These are phyloP conservation scores for Spathaspora hagerdaliae DNA, from an alignment of 805 yeast genomes.

Conservation along the genomic window DNA sequence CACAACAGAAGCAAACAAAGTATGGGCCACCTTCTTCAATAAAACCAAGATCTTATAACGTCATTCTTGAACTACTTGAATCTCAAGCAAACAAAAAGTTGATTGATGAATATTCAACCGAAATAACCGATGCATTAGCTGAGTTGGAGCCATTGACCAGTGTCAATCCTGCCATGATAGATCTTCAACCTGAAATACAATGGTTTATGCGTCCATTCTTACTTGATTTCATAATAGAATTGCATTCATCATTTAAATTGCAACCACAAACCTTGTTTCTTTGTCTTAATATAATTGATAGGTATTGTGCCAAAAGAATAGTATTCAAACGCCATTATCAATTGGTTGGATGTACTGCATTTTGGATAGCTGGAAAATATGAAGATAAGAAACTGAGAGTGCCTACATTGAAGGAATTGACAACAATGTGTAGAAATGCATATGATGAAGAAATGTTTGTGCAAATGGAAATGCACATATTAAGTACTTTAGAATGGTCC, in stretches of 20 bases:
- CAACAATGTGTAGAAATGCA: conserved; percentile 55
- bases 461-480: conserved; percentile 63
- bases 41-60: conserved; percentile 33
- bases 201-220: conserved; percentile 47
- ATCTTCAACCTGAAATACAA: conserved; percentile 44
- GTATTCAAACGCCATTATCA: conserved; percentile 46
- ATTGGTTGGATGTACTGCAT: conserved; percentile 44
- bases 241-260: conserved; percentile 37
- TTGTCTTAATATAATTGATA: conserved; percentile 42
- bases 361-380: conserved; percentile 48
- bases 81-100: conserved; percentile 40
- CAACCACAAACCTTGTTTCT: conserved; percentile 42
- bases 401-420: conserved; percentile 51
- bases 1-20: conserved; percentile 1
- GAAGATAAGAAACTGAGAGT: conserved; percentile 59
- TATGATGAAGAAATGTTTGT: conserved; percentile 52
- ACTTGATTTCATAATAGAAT: conserved; percentile 40
- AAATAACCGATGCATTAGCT: conserved; percentile 36
- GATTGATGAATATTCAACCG: conserved; percentile 38
- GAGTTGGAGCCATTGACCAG: conserved; percentile 34
- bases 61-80: conserved; percentile 45
- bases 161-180: conserved; percentile 51
- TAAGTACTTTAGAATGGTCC: conserved; percentile 56
- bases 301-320: conserved; percentile 43
- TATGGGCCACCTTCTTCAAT: conserved; percentile 27